Conservation (phyloP, 1,284 basidiomycete genomes). For the Cryptococcus sp. region DNA sequence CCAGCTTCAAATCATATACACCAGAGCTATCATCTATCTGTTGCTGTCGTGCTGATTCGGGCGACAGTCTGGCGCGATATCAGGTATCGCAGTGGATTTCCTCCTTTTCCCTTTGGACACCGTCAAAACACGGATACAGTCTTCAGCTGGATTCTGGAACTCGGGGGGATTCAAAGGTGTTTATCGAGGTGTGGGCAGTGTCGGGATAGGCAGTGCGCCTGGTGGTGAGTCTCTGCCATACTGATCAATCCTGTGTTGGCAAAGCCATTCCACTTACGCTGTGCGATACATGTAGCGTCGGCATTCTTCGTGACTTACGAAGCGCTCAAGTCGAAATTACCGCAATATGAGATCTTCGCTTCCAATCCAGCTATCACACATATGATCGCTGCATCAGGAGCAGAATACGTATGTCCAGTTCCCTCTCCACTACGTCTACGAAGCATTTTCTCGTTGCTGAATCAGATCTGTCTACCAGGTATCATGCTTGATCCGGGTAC, state of each 20-base stretch:
- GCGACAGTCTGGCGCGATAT: conserved; percentile 74
- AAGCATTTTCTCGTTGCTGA: not conserved
- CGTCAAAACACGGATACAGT: conserved; percentile 91
- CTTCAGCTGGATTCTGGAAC: conserved; percentile 77
- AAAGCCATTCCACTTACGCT: too few species aligned
- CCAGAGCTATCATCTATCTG: not conserved
- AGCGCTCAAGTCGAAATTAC: conserved; percentile 73
- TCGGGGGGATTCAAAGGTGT: conserved; percentile 90
- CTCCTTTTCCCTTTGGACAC: conserved; percentile 97
- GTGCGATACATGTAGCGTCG: conserved; percentile 63
- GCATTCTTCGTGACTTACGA: conserved; percentile 96
- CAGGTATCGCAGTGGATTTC: conserved; percentile 88
- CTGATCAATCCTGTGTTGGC: too few species aligned
- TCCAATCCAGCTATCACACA: conserved; percentile 71
- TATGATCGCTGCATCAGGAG: conserved; percentile 75
- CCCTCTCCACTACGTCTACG: conserved; percentile 1
- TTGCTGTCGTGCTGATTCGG: not conserved
- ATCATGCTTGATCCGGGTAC: conserved; percentile 89
- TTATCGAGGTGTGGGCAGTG: conserved; percentile 93
- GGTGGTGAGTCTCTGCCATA: conserved; percentile 67
- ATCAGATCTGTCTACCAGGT: conserved; percentile 58
- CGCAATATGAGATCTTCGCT: conserved; percentile 54
- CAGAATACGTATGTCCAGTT: conserved; percentile 68
- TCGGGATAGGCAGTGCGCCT: conserved; percentile 92
- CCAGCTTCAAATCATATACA: not conserved